phyloP scores from a whole-genome alignment of 441 rosid genomes.

The Pelargonium citronellum region DNA sequence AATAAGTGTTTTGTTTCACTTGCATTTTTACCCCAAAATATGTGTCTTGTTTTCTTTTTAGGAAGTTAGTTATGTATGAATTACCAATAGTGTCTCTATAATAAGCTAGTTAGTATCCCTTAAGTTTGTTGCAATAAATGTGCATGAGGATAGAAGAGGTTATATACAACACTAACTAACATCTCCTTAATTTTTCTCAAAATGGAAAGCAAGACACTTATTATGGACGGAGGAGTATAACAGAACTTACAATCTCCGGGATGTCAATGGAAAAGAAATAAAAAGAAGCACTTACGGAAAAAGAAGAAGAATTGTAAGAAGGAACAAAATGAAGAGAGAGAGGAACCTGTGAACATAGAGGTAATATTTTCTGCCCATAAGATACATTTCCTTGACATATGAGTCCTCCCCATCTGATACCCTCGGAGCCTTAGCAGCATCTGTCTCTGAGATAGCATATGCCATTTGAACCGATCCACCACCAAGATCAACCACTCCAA shows the following conservation, averaged over 20 bases:
- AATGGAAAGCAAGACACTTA: too few relatives aligned
- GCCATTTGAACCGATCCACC: conserved; percentile 99
- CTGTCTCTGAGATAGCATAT: conserved; percentile 76
- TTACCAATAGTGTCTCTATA: too few relatives aligned
- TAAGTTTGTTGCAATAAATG: too few relatives aligned
- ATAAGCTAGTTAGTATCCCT: too few relatives aligned
- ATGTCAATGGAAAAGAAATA: too few relatives aligned
- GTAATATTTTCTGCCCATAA: conserved; percentile 72
- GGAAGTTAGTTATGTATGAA: too few relatives aligned
- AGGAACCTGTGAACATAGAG: conserved; percentile 93
- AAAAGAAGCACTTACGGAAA: background rate
- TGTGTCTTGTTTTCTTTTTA: too few relatives aligned
- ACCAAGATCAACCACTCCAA: conserved; percentile 98
- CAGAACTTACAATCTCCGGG: too few relatives aligned
- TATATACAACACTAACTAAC: too few relatives aligned
- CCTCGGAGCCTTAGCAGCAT: conserved; percentile 72
- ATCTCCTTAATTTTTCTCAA: too few relatives aligned
- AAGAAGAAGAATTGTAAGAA: background rate
- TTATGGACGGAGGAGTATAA: too few relatives aligned
- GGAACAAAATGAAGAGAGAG: conserved; percentile 13
- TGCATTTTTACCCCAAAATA: background rate
- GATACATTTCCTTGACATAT: conserved; percentile 73
- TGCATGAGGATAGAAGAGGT: too few relatives aligned
- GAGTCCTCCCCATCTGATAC: conserved; percentile 61
- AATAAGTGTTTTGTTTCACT: background rate